phyloP scores from a whole-genome alignment of 2,329 filamentous ascomycete genomes.

The Colletotrichum agaves region DNA sequence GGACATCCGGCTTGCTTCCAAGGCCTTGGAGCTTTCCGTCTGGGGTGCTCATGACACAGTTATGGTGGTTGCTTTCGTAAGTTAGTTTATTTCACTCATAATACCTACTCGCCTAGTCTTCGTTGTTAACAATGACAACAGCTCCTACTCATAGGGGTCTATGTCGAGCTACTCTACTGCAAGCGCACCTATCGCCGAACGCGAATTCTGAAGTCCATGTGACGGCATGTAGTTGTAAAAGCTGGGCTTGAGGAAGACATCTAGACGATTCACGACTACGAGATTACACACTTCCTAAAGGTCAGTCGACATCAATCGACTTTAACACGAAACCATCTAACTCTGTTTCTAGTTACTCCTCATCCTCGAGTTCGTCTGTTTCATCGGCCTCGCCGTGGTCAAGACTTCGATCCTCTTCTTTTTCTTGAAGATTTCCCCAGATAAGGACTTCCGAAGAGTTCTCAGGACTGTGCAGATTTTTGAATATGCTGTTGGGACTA shows the following conservation, averaged over 20 bases:
- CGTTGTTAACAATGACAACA: not conserved
- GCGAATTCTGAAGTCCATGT: too few species aligned
- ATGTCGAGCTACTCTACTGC: not conserved
- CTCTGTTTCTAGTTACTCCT: constrained; percentile 41
- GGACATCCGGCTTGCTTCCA: constrained; percentile 7
- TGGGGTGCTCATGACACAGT: constrained; percentile 21
- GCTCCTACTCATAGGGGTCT: not conserved
- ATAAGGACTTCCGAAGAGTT: not conserved
- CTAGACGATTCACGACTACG: constrained; percentile 45
- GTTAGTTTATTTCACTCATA: too few species aligned
- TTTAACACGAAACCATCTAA: too few species aligned
- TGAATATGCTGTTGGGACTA: not conserved
- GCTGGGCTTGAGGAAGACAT: constrained; percentile 50
- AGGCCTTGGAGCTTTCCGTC: not conserved
- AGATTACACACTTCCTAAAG: constrained; percentile 45
- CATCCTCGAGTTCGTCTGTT: constrained; percentile 45
- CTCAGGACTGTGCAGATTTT: not conserved
- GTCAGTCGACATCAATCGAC: constrained; percentile 30
- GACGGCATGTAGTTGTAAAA: constrained; percentile 34
- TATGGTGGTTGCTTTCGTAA: constrained; percentile 1
- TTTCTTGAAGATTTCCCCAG: constrained; percentile 12
- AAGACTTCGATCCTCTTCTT: constrained; percentile 22
- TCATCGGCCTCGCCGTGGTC: constrained; percentile 42
- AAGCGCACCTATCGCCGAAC: not conserved
- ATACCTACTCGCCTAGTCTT: too few species aligned